Evolutionary conservation across 176 grass and related monocot species (phyloP), one percentile per base, ranked within the genome.

Genomic region (Areca catechu): DNA sequence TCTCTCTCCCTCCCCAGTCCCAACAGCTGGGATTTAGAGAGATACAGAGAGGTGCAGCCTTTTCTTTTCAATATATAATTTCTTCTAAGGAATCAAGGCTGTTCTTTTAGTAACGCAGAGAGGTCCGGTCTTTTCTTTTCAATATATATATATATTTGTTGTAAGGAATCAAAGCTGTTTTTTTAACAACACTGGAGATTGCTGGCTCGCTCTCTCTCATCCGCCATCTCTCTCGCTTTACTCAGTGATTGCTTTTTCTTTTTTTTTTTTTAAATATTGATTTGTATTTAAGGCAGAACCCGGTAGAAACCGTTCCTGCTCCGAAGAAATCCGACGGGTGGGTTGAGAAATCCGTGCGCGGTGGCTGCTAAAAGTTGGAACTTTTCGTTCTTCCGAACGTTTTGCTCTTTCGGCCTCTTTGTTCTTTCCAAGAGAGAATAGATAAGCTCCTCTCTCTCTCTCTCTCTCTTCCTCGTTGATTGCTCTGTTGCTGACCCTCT

Each of bases 391-490:
- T 1, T 25, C 48, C 17, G 14, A 24, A 9, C 49, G 50, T 28
- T 56, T 50, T 29, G 19, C 22, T 22, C 49, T 68, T 68, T 15
- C 54, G 5, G 24, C n/a, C 9, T 51, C 19, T 49, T 52, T 66
- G 15, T 66, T 53, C 63, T 66, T 22, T 66, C 17, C 57, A 34
- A 60, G 24, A 12, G 10, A 43, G 15, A 37, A 53, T 19, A 51
- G 49, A 56, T 37, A 68, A 55, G 19, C 21, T 29, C 23, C 50
- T 68, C 48, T 68, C 50, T 54, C 65, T 68, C 56, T 67, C 63
- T 67, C 63, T 67, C 5, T 49, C 63, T 54, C 20, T 28, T 28
- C 51, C 72, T 58, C 48, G 56, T 18, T 58, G 43, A n/a, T 43
- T 37, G 30, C 0, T 12, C 34, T 43, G 7, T 12, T 43, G 34